Evolutionary conservation across 768 basidiomycete species (phyloP).

Genomic region (Leccinum ochraceum): DNA sequence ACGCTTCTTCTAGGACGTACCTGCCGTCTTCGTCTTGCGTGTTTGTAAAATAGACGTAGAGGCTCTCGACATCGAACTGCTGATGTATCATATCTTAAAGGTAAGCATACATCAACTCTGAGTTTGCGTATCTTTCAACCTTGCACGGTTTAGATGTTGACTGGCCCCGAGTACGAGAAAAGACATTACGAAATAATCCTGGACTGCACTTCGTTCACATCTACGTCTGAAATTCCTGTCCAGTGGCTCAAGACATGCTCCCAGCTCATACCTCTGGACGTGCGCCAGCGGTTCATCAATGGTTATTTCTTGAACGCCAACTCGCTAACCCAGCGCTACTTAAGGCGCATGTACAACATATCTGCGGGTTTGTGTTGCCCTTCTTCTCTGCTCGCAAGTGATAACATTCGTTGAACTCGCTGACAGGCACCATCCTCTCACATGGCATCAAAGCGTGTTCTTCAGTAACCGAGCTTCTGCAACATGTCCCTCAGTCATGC

Average conservation of each 20-base stretch:
- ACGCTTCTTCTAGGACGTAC: constrained; percentile 36
- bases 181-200: constrained; percentile 70
- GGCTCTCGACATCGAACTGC: constrained; percentile 71
- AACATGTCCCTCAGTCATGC: constrained; percentile 51
- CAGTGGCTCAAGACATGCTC: constrained; percentile 80
- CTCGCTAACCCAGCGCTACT: constrained; percentile 64
- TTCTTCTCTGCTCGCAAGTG: background rate
- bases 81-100: constrained; percentile 80
- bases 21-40: constrained; percentile 59
- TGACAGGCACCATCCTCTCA: constrained; percentile 52
- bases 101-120: constrained; percentile 35
- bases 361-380: constrained; percentile 42
- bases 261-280: constrained; percentile 71
- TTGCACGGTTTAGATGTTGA: constrained; percentile 47
- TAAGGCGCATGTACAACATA: constrained; percentile 76
- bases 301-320: constrained; percentile 78
- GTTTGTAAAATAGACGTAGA: constrained; percentile 77
- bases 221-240: constrained; percentile 75
- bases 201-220: constrained; percentile 78
- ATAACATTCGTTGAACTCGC: background rate
- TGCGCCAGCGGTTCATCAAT: constrained; percentile 58
- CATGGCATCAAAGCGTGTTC: constrained; percentile 59
- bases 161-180: constrained; percentile 45
- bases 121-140: background rate
- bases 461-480: constrained; percentile 60